Base-by-base conservation (phyloP, 805 yeast species). In the Metschnikowia arizonensis region DNA sequence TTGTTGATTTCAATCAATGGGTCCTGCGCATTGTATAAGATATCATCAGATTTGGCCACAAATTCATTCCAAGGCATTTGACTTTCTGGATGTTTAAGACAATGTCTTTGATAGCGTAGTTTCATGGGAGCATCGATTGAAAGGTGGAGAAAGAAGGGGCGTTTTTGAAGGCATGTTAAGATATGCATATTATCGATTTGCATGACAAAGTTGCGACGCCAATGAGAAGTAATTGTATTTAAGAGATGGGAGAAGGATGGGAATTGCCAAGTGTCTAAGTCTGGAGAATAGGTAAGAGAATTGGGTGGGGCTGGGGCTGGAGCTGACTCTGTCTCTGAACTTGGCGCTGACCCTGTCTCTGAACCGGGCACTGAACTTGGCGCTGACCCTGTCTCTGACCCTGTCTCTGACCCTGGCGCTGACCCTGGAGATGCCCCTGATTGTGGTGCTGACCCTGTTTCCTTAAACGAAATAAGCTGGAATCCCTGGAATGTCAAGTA, bases 61-160 rank as follows among this genome's bases (percentile, higher is more conserved):
- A 79, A 74, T 37, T 64, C 62, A 32, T 69, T 72, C 14, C 67
- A 54, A 33, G 54, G 17, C 23, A 46, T 33, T 9, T 45, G 32
- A 19, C 39, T 32, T 6, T 46, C 49, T 12, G 53, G 45, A 18
- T 46, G 40, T 37, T 57, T 57, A 34, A 55, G 40, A 30, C 50
- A 44, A 54, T 59, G 64, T 18, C 79, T 53, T 37, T 63, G 54
- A 49, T 60, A 68, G 40, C 95, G 71, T 29, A 77, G 52, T 10
- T 58, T 58, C 11, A 80, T 54, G 1, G 96, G 86, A 0, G 96
- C 88, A 55, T 87, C 95, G 1, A 88, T 69, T 5, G 87, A 75
- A 3, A 90, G 55, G 60, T 88, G 96, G 19, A 88, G 73, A 59
- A 89, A 88, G 60, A 87, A 90, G 0, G 97, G 97, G 45, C 96